Base-by-base conservation (phyloP, 163 green algal genomes). In the Scenedesmus sp. region DNA sequence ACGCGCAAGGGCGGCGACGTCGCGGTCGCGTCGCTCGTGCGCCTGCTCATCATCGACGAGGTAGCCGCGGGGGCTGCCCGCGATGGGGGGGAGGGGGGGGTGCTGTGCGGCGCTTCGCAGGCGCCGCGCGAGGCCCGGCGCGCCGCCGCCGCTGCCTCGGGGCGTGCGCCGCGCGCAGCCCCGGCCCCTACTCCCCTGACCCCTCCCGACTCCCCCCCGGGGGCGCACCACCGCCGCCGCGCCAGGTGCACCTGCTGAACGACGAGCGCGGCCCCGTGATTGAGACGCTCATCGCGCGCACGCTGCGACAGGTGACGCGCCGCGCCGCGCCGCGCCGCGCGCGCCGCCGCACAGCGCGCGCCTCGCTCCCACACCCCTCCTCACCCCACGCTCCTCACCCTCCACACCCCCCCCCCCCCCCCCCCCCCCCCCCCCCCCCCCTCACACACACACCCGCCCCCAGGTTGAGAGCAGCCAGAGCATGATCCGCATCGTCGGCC, bases 401-500 rank as follows among this genome's bases (percentile, higher is more conserved):
- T n/a, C 22, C 24, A 42, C 31, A 57, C 48, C 62, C 24, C 6
- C 53, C 2, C 15, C 34, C 14, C 28, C 14, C 3, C 9, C 5
- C 42, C 17, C 28, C 26, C 47, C 31, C 7, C 42, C 51, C 63
- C 14, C 28, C 48, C 10, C 47, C 14, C 17, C 47, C 47, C 47
- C 14, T 56, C 47, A 56, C 47, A 56, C 17, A 56, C 14, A 14
- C 14, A 14, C 47, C 47, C 20, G 11, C 22, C 15, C 63, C 34
- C 87, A 97, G 92, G 95, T 98, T 56, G 95, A 98, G 87, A 85
- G 88, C 24, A 93, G 87, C 17, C 95, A 99, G 88, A 89, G 73
- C 85, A 98, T 99, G 94, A 99, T 99, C 81, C 92, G 96, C 60
- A 96, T 99, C 56, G 95, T 99, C 62, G 96, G 96, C 10, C 91